Conservation (phyloP, 2,329 filamentous ascomycete species). For the Hirsutella rhossiliensis region DNA sequence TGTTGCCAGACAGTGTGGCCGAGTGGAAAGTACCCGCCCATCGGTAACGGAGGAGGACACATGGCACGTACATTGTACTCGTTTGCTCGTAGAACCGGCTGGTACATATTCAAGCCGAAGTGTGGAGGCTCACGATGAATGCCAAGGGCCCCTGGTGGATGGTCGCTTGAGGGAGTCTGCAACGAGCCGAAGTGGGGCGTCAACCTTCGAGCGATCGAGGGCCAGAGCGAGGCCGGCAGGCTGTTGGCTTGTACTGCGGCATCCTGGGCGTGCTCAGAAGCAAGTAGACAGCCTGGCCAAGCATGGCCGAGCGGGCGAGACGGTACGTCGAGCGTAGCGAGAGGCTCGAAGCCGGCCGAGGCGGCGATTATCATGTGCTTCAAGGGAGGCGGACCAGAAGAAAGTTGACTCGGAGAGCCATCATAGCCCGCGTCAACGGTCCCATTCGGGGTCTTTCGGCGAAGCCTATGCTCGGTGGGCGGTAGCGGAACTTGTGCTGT, state of each 20-base stretch:
- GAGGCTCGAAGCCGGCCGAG: too few species aligned
- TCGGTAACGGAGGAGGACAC: conserved; percentile 20
- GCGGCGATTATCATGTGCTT: conserved; percentile 75
- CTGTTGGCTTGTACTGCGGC: too few species aligned
- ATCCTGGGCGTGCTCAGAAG: too few species aligned
- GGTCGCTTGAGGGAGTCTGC: not conserved
- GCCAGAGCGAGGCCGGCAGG: too few species aligned
- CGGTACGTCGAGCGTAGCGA: too few species aligned
- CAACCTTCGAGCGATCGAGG: too few species aligned
- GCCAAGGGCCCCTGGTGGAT: conserved; percentile 3
- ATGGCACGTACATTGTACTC: conserved; percentile 26
- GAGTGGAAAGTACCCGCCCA: conserved; percentile 17
- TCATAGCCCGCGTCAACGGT: conserved; percentile 88
- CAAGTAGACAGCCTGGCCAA: too few species aligned
- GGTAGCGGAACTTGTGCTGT: conserved; percentile 8
- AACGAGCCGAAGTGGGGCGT: too few species aligned
- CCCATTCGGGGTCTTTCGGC: conserved; percentile 89
- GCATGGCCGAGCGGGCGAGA: too few species aligned
- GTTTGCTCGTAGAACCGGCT: conserved; percentile 21
- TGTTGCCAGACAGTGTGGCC: conserved; percentile 13
- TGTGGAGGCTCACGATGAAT: conserved; percentile 7
- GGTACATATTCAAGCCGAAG: conserved; percentile 11
- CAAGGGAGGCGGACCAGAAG: conserved; percentile 59
- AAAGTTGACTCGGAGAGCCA: conserved; percentile 63
- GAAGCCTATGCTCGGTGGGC: conserved; percentile 43